Evolutionary conservation across 2,329 filamentous ascomycete genomes (phyloP), one percentile per base, ranked within the genome.

Genomic region (Scytalidium lignicola): DNA sequence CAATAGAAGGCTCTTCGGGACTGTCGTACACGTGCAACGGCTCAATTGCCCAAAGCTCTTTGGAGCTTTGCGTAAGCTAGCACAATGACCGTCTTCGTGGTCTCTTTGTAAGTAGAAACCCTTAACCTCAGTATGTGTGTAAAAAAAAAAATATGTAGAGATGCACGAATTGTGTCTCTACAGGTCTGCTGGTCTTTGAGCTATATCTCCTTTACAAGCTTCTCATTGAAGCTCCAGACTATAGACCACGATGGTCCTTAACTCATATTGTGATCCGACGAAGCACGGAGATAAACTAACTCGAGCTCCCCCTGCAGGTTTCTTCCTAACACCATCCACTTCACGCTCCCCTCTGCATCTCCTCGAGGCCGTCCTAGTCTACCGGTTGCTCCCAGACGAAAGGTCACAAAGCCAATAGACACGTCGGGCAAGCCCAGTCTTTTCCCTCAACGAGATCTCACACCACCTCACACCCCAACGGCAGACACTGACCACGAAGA

Each of bases 261-360:
- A n/a, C n/a, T n/a, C n/a, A n/a, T n/a, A n/a, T n/a, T n/a, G n/a
- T n/a, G n/a, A n/a, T n/a, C n/a, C n/a, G n/a, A n/a, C n/a, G n/a
- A n/a, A n/a, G n/a, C n/a, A n/a, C 10, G 23, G 32, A 37, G 12
- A n/a, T 37, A 4, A n/a, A 5, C 15, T 7, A 37, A 4, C 10
- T 13, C 4, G n/a, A 37, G 32, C 15, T 48, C 13, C 26, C 23
- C 26, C 23, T 13, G n/a, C 64, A 96, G 91, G 50, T 96, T 96
- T 65, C 80, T 96, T 29, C 92, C 92, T 28, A 91, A 95, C 67
- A 97, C 92, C 39, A 77, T 96, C 62, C 85, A 95, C 67, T 97
- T 97, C 67, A 84, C 85, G 58, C 75, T 88, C 49, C 80, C 81
- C 26, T 72, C 73, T 46, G 70, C 67, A 50, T 70, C 43, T 44